Conservation (phyloP, 2,329 filamentous ascomycete genomes). For the Westerdykella sp. region DNA sequence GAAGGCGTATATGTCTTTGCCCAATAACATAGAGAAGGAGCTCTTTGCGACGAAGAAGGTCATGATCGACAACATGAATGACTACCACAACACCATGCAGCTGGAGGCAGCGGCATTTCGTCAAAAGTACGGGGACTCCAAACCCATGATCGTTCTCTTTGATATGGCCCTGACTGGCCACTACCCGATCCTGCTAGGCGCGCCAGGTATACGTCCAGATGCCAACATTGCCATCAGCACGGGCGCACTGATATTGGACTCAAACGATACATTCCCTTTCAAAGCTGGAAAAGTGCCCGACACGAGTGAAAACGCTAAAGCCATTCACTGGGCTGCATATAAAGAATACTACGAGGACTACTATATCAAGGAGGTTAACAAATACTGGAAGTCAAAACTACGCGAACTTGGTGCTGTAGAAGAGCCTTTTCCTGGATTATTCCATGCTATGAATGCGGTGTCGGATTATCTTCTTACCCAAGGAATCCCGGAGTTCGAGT, state of each 20-base stretch:
- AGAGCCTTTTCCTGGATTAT: conserved; percentile 5
- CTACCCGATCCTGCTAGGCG: conserved; percentile 23
- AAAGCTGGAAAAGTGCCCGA: conserved; percentile 11
- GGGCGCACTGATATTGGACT: conserved; percentile 9
- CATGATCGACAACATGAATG: conserved; percentile 32
- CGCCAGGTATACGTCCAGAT: conserved; percentile 34
- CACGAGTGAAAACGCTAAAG: conserved; percentile 7
- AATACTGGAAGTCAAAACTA: conserved; percentile 11
- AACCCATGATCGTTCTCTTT: conserved; percentile 41
- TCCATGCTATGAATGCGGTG: conserved; percentile 18
- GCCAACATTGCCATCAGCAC: conserved; percentile 39
- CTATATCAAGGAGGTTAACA: conserved; percentile 12
- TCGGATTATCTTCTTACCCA: conserved; percentile 29
- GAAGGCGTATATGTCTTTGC: conserved; percentile 18
- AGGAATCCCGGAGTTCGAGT: conserved; percentile 35
- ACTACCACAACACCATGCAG: conserved; percentile 31
- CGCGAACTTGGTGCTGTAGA: conserved; percentile 8
- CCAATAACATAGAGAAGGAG: conserved; percentile 22
- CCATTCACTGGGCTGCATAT: conserved; percentile 9
- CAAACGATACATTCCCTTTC: conserved; percentile 16
- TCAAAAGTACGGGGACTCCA: conserved; percentile 23
- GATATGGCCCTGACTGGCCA: conserved; percentile 39
- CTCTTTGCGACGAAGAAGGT: conserved; percentile 32
- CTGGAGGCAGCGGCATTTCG: conserved; percentile 23
- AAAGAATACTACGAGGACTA: conserved; percentile 2